phyloP scores from a whole-genome alignment of 176 grass and related monocot genomes.

The Avena insularis region DNA sequence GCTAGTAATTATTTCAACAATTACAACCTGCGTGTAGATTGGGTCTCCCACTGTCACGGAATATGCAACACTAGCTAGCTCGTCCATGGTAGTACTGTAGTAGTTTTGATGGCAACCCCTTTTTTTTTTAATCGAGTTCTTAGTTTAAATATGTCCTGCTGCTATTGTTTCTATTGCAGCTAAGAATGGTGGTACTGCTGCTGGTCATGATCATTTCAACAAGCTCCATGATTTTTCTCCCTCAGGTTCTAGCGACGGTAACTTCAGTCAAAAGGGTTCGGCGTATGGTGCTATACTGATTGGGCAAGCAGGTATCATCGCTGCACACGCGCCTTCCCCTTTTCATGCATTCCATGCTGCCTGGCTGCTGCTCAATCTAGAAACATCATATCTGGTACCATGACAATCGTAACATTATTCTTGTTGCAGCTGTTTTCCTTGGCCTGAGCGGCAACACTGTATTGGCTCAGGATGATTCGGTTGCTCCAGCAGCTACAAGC shows the following conservation, averaged over 20 bases:
- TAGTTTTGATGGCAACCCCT: background rate
- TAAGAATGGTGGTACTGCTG: background rate
- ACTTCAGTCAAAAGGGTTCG: slow-evolving; percentile 36
- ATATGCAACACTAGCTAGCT: background rate
- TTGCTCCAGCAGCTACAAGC: slow-evolving; percentile 49
- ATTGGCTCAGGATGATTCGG: slow-evolving; percentile 69
- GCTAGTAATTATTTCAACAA: no score
- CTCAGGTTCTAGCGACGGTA: background rate
- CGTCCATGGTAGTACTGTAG: background rate
- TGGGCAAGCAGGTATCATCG: slow-evolving; percentile 56
- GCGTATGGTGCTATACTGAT: slow-evolving; percentile 50
- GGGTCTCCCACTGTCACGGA: no score
- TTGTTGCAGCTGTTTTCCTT: slow-evolving; percentile 61
- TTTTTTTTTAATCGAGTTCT: background rate
- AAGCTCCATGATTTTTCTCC: background rate
- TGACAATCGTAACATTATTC: slow-evolving; percentile 19
- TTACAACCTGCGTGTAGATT: no score
- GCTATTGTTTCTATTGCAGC: background rate
- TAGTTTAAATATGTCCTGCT: background rate
- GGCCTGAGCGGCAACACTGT: slow-evolving; percentile 49
- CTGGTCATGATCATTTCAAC: background rate
- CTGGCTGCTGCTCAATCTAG: background rate
- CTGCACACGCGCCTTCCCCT: background rate
- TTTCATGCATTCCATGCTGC: background rate
- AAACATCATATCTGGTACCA: slow-evolving; percentile 6